Evolutionary conservation across 1,284 basidiomycete genomes (phyloP), one percentile per base, ranked within the genome.

Genomic region (Trametes pubescens): DNA sequence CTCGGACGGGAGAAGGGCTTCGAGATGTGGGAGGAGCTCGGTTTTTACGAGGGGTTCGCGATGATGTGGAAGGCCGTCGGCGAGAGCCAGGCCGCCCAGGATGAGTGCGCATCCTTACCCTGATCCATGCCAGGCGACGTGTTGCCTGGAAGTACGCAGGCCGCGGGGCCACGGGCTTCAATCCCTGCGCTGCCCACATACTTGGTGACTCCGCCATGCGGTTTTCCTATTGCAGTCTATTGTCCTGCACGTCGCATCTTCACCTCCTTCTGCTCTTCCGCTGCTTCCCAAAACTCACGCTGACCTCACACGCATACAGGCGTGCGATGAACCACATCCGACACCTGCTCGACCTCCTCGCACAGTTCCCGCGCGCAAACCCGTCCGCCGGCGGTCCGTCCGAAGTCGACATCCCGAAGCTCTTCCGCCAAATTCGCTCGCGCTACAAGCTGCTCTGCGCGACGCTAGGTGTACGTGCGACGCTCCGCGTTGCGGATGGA

Each of bases 11-110:
- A 95, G 72, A 96, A 98, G 74, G 95, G 94, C 0, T 98, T 91
- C 76, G 95, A 97, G 78, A 88, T 98, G 75, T 98, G 96, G 95
- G 95, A 98, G 76, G 97, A 99, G 76, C 84, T 99, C 7, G 96
- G 93, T 2, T 98, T 91, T 74, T 97, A 97, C 74, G 86, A 94
- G 72, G 96, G 95, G 2, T 91, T 92, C 73, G 93, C 94, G 4
- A 68, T 73, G 57, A 84, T 90, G 64, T 98, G 93, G 92, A 75
- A 81, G 59, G 79, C 80, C 0, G 74, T 89, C 59, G 80, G 79
- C 47, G 71, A 75, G 24, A 75, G 74, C 52, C 80, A 81, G 56
- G 76, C 78, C 52, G 73, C 72, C 21, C 72, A 72, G 16, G 81
- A 86, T 65, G 84, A 86, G 87, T 89, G 71, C 66, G 83, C 79